A percentile compares a stretch with the other conserved stretches of the same genome.
These are phyloP conservation scores for Calonectria fujianensis DNA, from an alignment of 2,329 filamentous ascomycete genomes.

Conservation along the genomic window DNA sequence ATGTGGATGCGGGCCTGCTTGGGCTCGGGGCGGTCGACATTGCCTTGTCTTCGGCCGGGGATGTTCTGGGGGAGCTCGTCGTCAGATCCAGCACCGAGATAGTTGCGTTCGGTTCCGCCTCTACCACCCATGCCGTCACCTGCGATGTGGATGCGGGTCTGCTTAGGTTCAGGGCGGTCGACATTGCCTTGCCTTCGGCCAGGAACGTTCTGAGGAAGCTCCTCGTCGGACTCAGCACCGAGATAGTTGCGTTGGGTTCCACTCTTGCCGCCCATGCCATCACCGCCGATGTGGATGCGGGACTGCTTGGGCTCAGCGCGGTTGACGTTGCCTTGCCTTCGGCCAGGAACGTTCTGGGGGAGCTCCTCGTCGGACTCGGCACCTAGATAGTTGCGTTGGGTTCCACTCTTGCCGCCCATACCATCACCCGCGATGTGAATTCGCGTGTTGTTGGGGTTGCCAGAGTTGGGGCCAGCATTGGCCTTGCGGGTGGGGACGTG, in stretches of 20 bases:
- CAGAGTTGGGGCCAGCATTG: constrained; percentile 37
- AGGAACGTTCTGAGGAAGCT: constrained; percentile 54
- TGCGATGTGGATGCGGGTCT: constrained; percentile 64
- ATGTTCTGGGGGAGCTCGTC: constrained; percentile 51
- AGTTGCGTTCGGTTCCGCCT: constrained; percentile 72
- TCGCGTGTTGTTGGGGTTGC: constrained; percentile 43
- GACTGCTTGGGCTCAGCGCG: constrained; percentile 44
- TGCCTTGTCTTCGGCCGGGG: constrained; percentile 45
- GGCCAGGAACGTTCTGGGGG: constrained; percentile 46
- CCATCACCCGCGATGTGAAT: constrained; percentile 68
- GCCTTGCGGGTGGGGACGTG: constrained; percentile 61
- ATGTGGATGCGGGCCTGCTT: constrained; percentile 61
- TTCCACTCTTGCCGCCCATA: constrained; percentile 72
- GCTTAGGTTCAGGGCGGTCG: constrained; percentile 6
- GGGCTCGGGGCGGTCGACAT: constrained; percentile 42
- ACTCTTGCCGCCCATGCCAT: constrained; percentile 79
- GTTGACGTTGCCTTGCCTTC: constrained; percentile 44
- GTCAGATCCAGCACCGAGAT: constrained; percentile 68
- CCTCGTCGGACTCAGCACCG: constrained; percentile 68
- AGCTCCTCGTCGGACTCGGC: constrained; percentile 55
- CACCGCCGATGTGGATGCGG: constrained; percentile 69
- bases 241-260: constrained; percentile 69
- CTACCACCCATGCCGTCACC: constrained; percentile 80
- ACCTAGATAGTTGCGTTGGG: constrained; percentile 75
- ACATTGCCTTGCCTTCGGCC: constrained; percentile 42